Percentiles rank a stretch among this genome's conserved stretches.
Evolutionary conservation across 2,329 filamentous ascomycete genomes (phyloP).

Genomic region (Ophiostoma triangulosporum): DNA sequence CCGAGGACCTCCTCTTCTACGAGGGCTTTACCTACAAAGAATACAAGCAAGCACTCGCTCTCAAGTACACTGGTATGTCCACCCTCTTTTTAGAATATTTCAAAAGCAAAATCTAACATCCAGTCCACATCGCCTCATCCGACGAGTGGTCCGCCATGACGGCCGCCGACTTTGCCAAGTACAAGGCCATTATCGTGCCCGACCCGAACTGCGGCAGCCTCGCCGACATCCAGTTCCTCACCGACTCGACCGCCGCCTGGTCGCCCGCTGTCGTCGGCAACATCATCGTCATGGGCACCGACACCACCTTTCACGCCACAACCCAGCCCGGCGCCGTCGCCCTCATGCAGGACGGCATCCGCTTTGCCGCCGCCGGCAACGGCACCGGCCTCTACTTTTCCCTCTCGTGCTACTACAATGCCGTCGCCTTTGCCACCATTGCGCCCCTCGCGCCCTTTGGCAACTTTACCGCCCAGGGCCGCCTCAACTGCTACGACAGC

Average conservation of each 20-base stretch:
- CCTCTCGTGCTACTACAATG: conserved; percentile 29
- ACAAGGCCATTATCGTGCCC: conserved; percentile 30
- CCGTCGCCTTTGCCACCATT: conserved; percentile 13
- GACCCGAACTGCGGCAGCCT: conserved; percentile 24
- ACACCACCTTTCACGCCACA: conserved; percentile 21
- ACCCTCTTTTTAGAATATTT: not conserved
- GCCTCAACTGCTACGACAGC: conserved; percentile 26
- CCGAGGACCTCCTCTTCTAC: conserved; percentile 17
- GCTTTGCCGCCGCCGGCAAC: conserved; percentile 12
- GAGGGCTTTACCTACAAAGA: conserved; percentile 16
- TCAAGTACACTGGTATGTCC: conserved; percentile 13
- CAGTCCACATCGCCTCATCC: conserved; percentile 11
- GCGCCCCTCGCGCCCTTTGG: conserved; percentile 23
- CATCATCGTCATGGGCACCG: conserved; percentile 28
- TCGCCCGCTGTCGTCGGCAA: conserved; percentile 27
- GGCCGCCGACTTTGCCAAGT: conserved; percentile 28
- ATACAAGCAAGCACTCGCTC: conserved; percentile 13
- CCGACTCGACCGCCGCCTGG: conserved; percentile 26
- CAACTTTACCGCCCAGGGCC: conserved; percentile 25
- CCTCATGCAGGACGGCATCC: conserved; percentile 26
- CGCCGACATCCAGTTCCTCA: conserved; percentile 23
- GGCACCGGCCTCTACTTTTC: conserved; percentile 23
- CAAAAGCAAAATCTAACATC: not conserved
- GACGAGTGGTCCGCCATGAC: conserved; percentile 16
- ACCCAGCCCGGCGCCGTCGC: conserved; percentile 19